Percentiles rank a stretch among this genome's conserved stretches.
phyloP scores from a whole-genome alignment of 257 asterid species.

The Datura wrightii region DNA sequence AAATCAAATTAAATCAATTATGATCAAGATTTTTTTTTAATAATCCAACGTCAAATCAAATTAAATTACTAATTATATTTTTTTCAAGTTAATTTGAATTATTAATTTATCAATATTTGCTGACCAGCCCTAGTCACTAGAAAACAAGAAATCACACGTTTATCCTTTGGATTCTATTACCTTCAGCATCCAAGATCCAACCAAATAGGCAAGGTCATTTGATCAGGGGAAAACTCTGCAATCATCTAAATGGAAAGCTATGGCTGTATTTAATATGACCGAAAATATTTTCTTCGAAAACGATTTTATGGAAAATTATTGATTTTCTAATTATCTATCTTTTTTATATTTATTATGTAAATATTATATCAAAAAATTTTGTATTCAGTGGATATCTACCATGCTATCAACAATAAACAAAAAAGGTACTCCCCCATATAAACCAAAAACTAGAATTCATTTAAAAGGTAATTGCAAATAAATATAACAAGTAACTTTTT shows the following conservation, averaged over 20 bases:
- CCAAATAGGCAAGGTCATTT: background rate
- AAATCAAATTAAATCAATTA: no score
- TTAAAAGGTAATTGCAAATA: background rate
- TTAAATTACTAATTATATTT: no score
- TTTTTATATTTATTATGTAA: no score
- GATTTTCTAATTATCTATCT: no score
- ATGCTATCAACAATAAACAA: background rate
- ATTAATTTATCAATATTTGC: no score
- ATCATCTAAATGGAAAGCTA: background rate
- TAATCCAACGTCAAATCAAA: no score
- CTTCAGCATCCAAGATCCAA: background rate
- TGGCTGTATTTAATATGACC: no score
- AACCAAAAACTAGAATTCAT: background rate
- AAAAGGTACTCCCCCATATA: background rate
- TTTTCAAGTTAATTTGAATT: no score
- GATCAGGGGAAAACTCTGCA: background rate
- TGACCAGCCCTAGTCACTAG: background rate
- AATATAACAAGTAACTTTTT: background rate
- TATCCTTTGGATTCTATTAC: background rate
- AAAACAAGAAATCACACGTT: slow-evolving; percentile 19
- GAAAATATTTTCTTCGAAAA: no score
- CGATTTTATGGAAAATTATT: no score
- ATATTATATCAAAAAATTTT: no score
- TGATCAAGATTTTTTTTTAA: no score
- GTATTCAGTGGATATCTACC: background rate